phyloP scores from a whole-genome alignment of 139 green algal species.

The Coelastrella sp. region DNA sequence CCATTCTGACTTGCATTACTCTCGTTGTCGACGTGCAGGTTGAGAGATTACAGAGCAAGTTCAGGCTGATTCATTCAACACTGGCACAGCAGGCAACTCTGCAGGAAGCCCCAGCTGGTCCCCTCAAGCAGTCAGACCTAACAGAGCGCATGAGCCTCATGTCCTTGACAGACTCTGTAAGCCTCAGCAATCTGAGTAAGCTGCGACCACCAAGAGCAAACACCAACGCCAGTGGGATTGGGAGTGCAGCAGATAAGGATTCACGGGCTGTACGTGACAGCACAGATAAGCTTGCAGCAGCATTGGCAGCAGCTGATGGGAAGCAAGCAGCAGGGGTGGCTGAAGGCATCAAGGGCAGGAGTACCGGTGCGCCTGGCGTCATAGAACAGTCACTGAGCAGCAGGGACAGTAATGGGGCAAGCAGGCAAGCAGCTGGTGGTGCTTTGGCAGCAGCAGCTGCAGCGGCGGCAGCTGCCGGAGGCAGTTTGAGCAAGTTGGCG shows the following conservation, averaged over 20 bases:
- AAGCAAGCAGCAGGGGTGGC: neutral
- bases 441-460: slow-evolving; percentile 16
- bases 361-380: neutral
- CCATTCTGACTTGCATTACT: too few species aligned
- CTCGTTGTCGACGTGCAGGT: too few species aligned
- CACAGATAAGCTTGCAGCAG: neutral
- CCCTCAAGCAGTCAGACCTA: slow-evolving; percentile 22
- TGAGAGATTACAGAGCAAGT: slow-evolving; percentile 91
- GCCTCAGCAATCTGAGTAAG: slow-evolving; percentile 34
- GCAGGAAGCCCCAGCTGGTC: slow-evolving; percentile 24
- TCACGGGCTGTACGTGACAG: neutral
- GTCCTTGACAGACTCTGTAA: slow-evolving; percentile 36
- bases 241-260: neutral
- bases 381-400: neutral
- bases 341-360: neutral
- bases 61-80: slow-evolving; percentile 89
- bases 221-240: neutral
- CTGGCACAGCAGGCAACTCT: slow-evolving; percentile 59
- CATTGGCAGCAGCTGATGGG: neutral
- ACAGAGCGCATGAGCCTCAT: slow-evolving; percentile 38
- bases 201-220: slow-evolving; percentile 9
- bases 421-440: slow-evolving; percentile 18
- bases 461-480: slow-evolving; percentile 7
- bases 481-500: slow-evolving; percentile 1
- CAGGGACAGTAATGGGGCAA: neutral